Base-by-base conservation (phyloP, 148 eudicot species). In the Suaeda aralocaspica region DNA sequence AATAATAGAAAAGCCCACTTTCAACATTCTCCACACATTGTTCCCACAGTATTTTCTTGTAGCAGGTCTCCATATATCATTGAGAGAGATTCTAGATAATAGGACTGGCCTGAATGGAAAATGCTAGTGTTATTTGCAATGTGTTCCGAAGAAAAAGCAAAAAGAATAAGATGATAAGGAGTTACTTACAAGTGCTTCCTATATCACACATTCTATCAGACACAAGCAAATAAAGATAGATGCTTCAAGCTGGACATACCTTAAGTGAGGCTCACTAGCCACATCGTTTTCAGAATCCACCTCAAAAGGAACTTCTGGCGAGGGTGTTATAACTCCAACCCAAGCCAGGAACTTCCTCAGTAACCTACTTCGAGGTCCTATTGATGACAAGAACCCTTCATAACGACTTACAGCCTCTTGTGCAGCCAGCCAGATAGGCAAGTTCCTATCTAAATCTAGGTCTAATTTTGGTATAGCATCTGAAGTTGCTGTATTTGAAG, bases 1-100 rank as follows among this genome's bases (percentile, higher is more conserved):
- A 81, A 90, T 83, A 71, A 90, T 83, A 39, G 92, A 85, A 77
- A 91, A 59, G 29, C 88, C 84, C 68, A 84, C 82, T 79, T 69
- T 85, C 82, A 93, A 76, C 89, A 87, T 90, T 74, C 77, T 88
- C 89, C 92, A 87, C 29, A 84, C 66, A 81, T 88, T 79, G 71
- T 88, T 93, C 64, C 80, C 88, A 70, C 94, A 88, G 53, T 57
- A 66, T 78, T 85, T 85, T 72, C 84, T 84, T 67, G 88, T 82
- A 66, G 98, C 98, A 77, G 98, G 96, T 78, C 83, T 82, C 96
- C 96, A 93, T 67, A 93, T 83, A 82, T 93, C 98, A 80, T 81
- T 74, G 60, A 93, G 90, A 72, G 98, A 80, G 71, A 90, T 83
- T 82, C 96, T 90, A 56, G 96, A 83, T 74, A 93, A 78, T 68